Evolutionary conservation across 2,329 filamentous ascomycete species (phyloP).

Genomic region (Stemphylium vesicarium): DNA sequence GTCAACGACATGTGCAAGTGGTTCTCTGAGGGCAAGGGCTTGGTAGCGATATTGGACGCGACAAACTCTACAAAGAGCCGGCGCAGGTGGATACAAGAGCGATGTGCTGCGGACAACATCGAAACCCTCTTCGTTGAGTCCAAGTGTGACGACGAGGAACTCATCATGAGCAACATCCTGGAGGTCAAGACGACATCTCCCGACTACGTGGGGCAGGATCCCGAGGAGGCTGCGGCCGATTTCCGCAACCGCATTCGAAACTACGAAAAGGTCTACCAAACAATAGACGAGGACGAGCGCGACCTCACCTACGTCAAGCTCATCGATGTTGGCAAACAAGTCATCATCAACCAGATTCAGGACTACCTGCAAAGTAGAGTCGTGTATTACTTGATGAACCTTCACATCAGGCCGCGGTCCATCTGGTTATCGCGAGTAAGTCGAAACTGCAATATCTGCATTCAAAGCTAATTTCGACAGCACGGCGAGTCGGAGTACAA

Average conservation of each 20-base stretch:
- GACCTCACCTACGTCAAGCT: constrained; percentile 95
- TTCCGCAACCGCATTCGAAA: constrained; percentile 94
- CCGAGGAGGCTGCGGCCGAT: constrained; percentile 86
- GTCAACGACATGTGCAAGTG: constrained; percentile 93
- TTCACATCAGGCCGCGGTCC: constrained; percentile 94
- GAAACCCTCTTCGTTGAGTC: constrained; percentile 97
- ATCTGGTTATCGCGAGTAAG: constrained; percentile 93
- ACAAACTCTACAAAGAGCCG: constrained; percentile 94
- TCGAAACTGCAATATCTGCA: constrained; percentile 21
- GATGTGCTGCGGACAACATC: constrained; percentile 75
- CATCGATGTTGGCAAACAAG: constrained; percentile 92
- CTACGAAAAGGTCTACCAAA: constrained; percentile 96
- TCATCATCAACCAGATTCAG: constrained; percentile 97
- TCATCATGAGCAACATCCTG: constrained; percentile 98
- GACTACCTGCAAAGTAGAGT: constrained; percentile 96
- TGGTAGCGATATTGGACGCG: constrained; percentile 93
- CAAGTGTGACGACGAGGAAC: constrained; percentile 91
- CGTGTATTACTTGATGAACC: constrained; percentile 98
- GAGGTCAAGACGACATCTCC: constrained; percentile 97
- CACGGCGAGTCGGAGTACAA: constrained; percentile 97
- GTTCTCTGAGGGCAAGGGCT: constrained; percentile 78
- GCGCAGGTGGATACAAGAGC: constrained; percentile 87
- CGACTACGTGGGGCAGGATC: constrained; percentile 93
- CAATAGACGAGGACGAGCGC: constrained; percentile 86
- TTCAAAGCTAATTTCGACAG: constrained; percentile 53